Percentiles rank a stretch among this genome's conserved stretches.
phyloP scores from a whole-genome alignment of 208 protist genomes.

The Wallacemonas sp. region DNA sequence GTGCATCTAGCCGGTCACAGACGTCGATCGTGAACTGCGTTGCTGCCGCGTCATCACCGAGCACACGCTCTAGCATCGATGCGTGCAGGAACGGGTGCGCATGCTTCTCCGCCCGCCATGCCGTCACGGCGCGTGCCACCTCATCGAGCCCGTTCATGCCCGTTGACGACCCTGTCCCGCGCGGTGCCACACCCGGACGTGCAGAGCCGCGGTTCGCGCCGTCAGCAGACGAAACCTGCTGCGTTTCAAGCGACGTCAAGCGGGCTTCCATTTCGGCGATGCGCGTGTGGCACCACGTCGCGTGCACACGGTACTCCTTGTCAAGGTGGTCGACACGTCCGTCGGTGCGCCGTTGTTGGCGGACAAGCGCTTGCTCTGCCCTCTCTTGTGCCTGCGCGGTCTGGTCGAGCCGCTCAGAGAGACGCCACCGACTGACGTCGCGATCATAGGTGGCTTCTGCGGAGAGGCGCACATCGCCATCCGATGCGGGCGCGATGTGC shows the following conservation, averaged over 20 bases:
- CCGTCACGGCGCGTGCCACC: neutral
- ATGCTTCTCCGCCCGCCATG: neutral
- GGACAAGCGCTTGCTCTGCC: neutral
- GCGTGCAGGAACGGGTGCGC: neutral
- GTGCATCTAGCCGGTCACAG: neutral
- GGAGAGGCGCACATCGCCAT: neutral
- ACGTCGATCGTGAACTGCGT: neutral
- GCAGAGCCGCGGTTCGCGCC: too few relatives aligned
- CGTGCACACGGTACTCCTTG: neutral
- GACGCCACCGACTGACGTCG: neutral
- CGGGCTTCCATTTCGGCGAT: neutral
- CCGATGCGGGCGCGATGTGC: too few relatives aligned
- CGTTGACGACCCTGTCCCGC: too few relatives aligned
- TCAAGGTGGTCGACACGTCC: neutral
- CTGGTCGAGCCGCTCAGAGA: neutral
- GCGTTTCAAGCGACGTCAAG: neutral
- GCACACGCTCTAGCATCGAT: neutral
- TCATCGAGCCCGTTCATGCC: too few relatives aligned
- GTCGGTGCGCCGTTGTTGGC: neutral
- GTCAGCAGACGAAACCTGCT: slow-evolving; percentile 2
- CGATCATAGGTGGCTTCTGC: neutral
- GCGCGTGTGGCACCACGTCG: neutral
- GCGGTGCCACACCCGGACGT: too few relatives aligned
- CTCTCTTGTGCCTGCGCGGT: neutral
- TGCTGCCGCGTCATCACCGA: slow-evolving; percentile 1